Evolutionary conservation across 345 rosid species (phyloP).

Genomic region (Limnanthes douglasii): DNA sequence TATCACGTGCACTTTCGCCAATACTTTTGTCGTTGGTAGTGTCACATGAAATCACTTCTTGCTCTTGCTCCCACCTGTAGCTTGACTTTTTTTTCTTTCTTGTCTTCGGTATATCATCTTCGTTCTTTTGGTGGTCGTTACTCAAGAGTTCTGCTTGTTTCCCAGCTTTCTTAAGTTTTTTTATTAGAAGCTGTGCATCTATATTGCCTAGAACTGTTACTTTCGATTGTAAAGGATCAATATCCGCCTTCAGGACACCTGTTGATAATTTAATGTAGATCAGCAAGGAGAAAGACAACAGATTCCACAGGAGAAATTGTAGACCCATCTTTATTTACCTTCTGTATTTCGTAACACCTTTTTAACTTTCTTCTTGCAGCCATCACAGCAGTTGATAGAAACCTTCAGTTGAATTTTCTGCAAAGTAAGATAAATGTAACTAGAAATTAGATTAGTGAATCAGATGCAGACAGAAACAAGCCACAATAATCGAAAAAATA

Average conservation of each 20-base stretch:
- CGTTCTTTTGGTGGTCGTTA: slow-evolving; percentile 9
- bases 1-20: slow-evolving; percentile 3
- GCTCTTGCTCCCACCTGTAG: slow-evolving; percentile 5
- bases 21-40: slow-evolving; percentile 5
- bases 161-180: slow-evolving; percentile 26
- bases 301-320: background rate
- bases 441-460: background rate
- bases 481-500: background rate
- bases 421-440: slow-evolving; percentile 1
- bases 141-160: slow-evolving; percentile 38
- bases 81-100: slow-evolving; percentile 11
- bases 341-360: slow-evolving; percentile 28
- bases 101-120: slow-evolving; percentile 1
- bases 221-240: slow-evolving; percentile 27
- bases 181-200: slow-evolving; percentile 25
- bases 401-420: slow-evolving; percentile 53
- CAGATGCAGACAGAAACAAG: background rate
- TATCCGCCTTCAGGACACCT: slow-evolving; percentile 39
- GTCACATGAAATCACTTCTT: slow-evolving; percentile 5
- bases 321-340: slow-evolving; percentile 16
- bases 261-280: slow-evolving; percentile 2
- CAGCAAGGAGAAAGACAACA: slow-evolving; percentile 1
- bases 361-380: slow-evolving; percentile 52
- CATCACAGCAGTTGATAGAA: slow-evolving; percentile 43
- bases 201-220: slow-evolving; percentile 30